These are phyloP conservation scores for Saturnispora diversa DNA, from an alignment of 805 yeast genomes.

Conservation along the genomic window DNA sequence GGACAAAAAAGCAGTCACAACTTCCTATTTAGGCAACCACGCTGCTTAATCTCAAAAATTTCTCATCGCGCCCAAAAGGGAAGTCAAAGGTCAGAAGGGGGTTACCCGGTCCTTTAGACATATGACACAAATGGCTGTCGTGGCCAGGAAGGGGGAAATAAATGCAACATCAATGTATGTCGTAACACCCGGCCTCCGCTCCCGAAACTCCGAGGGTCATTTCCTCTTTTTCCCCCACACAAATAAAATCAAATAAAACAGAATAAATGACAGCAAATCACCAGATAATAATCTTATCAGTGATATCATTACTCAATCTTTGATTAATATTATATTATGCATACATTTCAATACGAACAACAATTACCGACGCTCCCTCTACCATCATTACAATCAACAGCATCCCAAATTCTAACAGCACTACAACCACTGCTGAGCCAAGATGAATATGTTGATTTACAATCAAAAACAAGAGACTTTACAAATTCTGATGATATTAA, in stretches of 20 bases:
- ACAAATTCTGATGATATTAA: conserved; percentile 34
- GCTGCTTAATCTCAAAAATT: conserved; percentile 8
- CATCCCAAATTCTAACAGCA: conserved; percentile 45
- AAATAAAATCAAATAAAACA: too few species aligned
- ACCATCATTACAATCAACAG: conserved; percentile 45
- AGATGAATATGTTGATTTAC: conserved; percentile 42
- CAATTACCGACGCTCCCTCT: conserved; percentile 53
- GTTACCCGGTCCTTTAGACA: conserved; percentile 14
- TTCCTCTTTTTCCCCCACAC: background rate
- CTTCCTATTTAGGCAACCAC: conserved; percentile 8
- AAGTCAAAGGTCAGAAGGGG: conserved; percentile 8
- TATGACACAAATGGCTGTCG: background rate
- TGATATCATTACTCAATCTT: background rate
- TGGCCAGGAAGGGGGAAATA: background rate
- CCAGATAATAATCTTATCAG: too few species aligned
- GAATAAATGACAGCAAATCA: too few species aligned
- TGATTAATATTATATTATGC: background rate
- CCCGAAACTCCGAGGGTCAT: conserved; percentile 6
- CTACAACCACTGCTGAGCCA: conserved; percentile 50
- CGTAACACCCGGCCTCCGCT: background rate
- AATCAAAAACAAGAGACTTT: conserved; percentile 39
- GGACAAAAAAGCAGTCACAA: conserved; percentile 13
- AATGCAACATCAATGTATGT: background rate
- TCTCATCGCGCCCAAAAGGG: conserved; percentile 16
- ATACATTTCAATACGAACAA: conserved; percentile 32